phyloP scores from a whole-genome alignment of 176 grass and related monocot species.

The Canna indica region DNA sequence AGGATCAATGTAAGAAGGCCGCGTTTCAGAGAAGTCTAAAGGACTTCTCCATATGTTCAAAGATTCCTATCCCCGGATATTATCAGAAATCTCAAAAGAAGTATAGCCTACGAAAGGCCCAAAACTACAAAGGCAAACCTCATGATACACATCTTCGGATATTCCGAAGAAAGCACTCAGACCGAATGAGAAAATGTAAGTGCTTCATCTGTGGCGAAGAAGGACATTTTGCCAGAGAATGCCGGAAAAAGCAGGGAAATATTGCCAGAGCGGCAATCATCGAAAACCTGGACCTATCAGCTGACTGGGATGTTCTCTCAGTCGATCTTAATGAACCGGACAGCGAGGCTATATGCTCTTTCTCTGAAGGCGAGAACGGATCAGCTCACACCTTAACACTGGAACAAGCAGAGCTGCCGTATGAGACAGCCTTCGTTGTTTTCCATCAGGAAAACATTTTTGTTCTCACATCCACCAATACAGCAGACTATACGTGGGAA shows the following conservation, averaged over 20 bases:
- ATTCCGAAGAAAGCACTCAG: neutral
- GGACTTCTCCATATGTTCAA: neutral
- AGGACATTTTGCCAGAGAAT: neutral
- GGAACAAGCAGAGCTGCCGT: too few relatives aligned
- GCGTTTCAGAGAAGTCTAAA: neutral
- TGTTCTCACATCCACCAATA: too few relatives aligned
- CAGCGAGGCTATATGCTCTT: too few relatives aligned
- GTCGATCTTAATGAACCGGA: too few relatives aligned
- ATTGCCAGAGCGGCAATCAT: neutral
- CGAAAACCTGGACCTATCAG: neutral
- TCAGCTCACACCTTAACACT: neutral
- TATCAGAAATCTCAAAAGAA: neutral
- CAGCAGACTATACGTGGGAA: too few relatives aligned
- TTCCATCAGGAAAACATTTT: too few relatives aligned
- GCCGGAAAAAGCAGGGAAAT: neutral
- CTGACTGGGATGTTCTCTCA: neutral
- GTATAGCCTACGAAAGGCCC: neutral
- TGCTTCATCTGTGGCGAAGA: too few relatives aligned
- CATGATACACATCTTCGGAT: neutral
- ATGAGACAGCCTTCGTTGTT: too few relatives aligned
- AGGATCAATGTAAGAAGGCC: neutral
- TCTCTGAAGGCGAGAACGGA: too few relatives aligned
- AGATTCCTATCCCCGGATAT: neutral
- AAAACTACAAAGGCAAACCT: neutral
- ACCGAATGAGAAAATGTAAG: neutral